Base-by-base conservation (phyloP, 2,329 filamentous ascomycete genomes). In the Hymenoscyphus fraxineus region DNA sequence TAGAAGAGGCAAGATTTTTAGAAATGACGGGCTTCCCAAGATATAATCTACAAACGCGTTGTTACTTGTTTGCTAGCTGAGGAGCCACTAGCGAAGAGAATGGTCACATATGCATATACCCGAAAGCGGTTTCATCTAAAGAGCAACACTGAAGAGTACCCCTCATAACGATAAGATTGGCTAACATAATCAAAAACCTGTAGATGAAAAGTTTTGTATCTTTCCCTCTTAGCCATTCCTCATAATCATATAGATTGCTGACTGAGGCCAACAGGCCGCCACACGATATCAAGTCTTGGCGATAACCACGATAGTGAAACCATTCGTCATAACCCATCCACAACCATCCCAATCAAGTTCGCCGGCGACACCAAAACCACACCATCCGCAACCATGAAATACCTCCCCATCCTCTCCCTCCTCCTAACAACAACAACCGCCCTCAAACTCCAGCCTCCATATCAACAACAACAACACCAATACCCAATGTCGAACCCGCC, bases 401-500 rank as follows among this genome's bases (percentile, higher is more conserved):
- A 60, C 57, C 35, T 59, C 57, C 19, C 15, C 32, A 41, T 40
- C 19, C 57, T 41, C 38, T 9, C 61, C 22, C 57, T 61, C 47
- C 55, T 73, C 13, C 19, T 73, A 51, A 58, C 68, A 27, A 56
- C 65, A 47, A 58, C 65, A 19, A 44, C 66, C n/a, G 44, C 44
- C 19, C 44, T 55, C 15, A 27, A 58, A 13, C 31, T 58, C 44
- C 65, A 6, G 7, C 35, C 9, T 10, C 35, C 9, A 35, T 1
- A 35, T 9, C 35, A 66, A 59, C 27, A 61, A 16, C 70, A 70
- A 66, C 58, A 66, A 58, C 22, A 61, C 16, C 70, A 70, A 66
- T 57, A 60, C 41, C 67, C 65, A 32, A 61, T 73, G 35, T 15
- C 67, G 27, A 58, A 68, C 27, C 55, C 61, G 16, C 59, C 61